Conservation (phyloP, 1,139 yeast genomes). For the Casaregolazyma lundiana region DNA sequence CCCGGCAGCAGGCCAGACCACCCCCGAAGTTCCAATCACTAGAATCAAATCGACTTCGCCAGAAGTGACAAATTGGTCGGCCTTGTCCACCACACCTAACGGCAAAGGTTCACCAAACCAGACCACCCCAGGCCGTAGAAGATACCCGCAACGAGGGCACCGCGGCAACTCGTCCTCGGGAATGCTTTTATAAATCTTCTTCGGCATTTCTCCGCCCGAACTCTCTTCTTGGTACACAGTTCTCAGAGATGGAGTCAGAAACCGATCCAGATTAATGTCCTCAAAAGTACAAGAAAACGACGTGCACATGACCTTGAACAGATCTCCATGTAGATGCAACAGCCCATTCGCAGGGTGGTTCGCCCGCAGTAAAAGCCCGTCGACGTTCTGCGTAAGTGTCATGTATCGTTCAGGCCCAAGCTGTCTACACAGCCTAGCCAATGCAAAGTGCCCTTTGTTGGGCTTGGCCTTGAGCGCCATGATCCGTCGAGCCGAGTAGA, state of each 20-base stretch:
- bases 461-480: slow-evolving; percentile 65
- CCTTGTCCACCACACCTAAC: slow-evolving; percentile 52
- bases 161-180: slow-evolving; percentile 56
- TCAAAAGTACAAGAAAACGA: slow-evolving; percentile 63
- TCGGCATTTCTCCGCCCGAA: neutral
- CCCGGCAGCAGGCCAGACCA: slow-evolving; percentile 89
- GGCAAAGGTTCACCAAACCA: slow-evolving; percentile 92
- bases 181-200: slow-evolving; percentile 27
- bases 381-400: slow-evolving; percentile 79
- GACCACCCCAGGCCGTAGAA: slow-evolving; percentile 82
- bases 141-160: slow-evolving; percentile 67
- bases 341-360: slow-evolving; percentile 50
- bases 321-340: slow-evolving; percentile 72
- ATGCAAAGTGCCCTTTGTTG: slow-evolving; percentile 65
- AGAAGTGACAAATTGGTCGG: slow-evolving; percentile 65
- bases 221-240: slow-evolving; percentile 17
- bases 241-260: slow-evolving; percentile 56
- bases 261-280: slow-evolving; percentile 49
- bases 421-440: slow-evolving; percentile 51
- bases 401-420: slow-evolving; percentile 37
- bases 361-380: slow-evolving; percentile 65
- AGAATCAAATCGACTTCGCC: slow-evolving; percentile 63
- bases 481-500: slow-evolving; percentile 65
- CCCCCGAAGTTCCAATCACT: slow-evolving; percentile 81
- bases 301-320: slow-evolving; percentile 71